Conservation (phyloP, 169 alveolate species). For the Plasmodium gallinaceum region DNA sequence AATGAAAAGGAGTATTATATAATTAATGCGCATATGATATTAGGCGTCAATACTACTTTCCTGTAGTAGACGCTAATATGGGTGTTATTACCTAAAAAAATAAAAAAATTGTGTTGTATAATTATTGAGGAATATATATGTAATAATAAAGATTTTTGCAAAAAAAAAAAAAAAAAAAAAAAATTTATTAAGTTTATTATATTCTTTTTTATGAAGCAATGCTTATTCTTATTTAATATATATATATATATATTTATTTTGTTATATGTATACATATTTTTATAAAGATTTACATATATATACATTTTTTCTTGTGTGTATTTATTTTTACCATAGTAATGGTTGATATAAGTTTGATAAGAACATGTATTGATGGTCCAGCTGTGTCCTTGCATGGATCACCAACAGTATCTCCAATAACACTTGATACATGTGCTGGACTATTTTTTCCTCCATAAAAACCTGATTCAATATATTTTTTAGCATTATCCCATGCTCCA, state of each 20-base stretch:
- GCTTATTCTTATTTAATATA: background rate
- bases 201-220: no score
- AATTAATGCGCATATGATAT: background rate
- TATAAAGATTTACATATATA: background rate
- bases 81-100: constrained; percentile 68
- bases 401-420: constrained; percentile 92
- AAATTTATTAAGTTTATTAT: background rate
- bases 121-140: no score
- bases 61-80: constrained; percentile 43
- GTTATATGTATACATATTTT: background rate
- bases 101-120: background rate
- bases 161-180: no score
- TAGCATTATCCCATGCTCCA: constrained; percentile 93
- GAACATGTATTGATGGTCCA: constrained; percentile 89
- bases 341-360: constrained; percentile 82
- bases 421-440: constrained; percentile 85
- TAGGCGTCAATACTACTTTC: background rate
- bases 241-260: background rate
- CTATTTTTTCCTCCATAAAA: constrained; percentile 85
- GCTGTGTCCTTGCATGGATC: constrained; percentile 95
- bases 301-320: background rate
- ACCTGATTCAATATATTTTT: constrained; percentile 88
- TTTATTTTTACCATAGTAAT: constrained; percentile 53
- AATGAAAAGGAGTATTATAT: background rate
- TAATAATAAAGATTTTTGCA: background rate